Base-by-base conservation (phyloP, 2,329 filamentous ascomycete species). In the Claviceps paspali region DNA sequence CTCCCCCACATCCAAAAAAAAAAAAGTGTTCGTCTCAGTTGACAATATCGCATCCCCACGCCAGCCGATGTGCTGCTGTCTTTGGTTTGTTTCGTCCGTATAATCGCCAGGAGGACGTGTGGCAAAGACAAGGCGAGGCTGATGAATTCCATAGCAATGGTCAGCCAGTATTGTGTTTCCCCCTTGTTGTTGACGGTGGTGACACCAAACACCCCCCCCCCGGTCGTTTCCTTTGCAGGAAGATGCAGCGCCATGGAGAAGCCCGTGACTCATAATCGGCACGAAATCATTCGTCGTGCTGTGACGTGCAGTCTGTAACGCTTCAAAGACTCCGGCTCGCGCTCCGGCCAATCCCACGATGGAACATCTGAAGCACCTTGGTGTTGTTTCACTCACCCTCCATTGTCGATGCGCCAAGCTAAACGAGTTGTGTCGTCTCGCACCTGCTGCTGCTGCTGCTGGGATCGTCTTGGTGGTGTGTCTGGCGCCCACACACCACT, bases 271-370 rank as follows among this genome's bases (percentile, higher is more conserved):
- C n/a, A n/a, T n/a, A n/a, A n/a, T n/a, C n/a, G n/a, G 31, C 15
- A 32, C 29, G 8, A 33, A 29, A 14, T 8, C 30, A 22, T 27
- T 30, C 26, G 32, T 22, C 27, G 22, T 26, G 35, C 38, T 15
- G 38, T 40, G 35, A 34, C 35, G 24, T 37, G 34, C 38, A 40
- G 38, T 37, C 19, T 36, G 38, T 34, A 36, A 15, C 34, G 30
- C 33, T 29, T 24, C 33, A 17, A 18, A 24, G 26, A 24, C 38
- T 29, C 17, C 37, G 35, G 19, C 7, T 9, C 8, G 28, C 19
- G 34, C 19, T n/a, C 36, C 15, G 21, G 26, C 30, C 38, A 40
- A 39, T 36, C 33, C 38, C 38, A 33, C 33, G 15, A 28, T 32
- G 29, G 14, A 29, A 5, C 8, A 29, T 19, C 12, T 21, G 27